Evolutionary conservation across 2,329 filamentous ascomycete genomes (phyloP), one percentile per base, ranked within the genome.

Genomic region (Bertia moriformis): DNA sequence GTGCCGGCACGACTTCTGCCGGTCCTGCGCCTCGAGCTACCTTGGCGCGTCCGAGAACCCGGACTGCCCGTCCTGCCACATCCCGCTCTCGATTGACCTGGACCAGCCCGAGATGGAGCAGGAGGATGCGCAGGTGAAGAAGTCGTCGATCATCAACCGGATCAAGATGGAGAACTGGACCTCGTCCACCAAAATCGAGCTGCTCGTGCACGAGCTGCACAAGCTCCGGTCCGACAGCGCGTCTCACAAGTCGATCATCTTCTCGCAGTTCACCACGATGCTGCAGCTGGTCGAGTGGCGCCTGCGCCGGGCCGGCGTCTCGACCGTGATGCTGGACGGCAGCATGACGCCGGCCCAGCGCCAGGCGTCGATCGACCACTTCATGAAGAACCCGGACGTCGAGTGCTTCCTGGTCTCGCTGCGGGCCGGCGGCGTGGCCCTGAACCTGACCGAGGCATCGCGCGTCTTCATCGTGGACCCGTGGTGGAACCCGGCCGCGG

Each of bases 401-500:
- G 56, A 63, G 2, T 73, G 70, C 38, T 84, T 85, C 18, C 73
- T 72, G 2, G 73, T 98, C 1, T 64, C 98, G 3, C 65, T 98
- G 41, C 73, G 86, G 17, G 91, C 91, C 0, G 91, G 91, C 3
- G 91, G 91, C 18, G 91, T 98, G 0, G 91, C 91, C 0, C 66
- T 98, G 33, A 98, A 98, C 53, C 60, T 98, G 44, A 96, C 89
- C 0, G 79, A 78, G 47, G 91, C 91, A 4, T 85, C 80, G 45
- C 69, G 84, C 40, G 93, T 98, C 4, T 98, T 82, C 62, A 93
- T 98, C 83, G 96, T 98, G 91, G 91, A 98, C 58, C 91, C 91
- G 0, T 98, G 91, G 91, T 98, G 91, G 91, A 93, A 84, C 53
- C 98, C 89, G 58, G 88, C 91, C 0, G 80, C 96, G 12, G 91